Conservation (phyloP, 495 filamentous ascomycete species). For the Lepidopterella palustris region DNA sequence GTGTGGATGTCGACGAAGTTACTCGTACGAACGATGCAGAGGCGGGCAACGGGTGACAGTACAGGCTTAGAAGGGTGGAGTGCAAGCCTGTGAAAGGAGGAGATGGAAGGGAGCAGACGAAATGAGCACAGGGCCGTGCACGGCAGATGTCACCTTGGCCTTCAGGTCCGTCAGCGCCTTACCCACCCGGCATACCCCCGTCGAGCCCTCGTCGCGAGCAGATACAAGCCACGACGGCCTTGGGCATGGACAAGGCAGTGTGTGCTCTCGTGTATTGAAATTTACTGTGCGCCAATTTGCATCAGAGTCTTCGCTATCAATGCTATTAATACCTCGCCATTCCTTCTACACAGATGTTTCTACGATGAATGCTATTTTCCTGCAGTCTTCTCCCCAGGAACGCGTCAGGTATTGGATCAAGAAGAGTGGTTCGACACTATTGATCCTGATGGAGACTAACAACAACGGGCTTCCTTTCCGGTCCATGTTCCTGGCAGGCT, state of each 20-base stretch:
- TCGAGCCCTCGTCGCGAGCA: no score
- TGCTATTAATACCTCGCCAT: not conserved
- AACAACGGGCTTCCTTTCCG: not conserved
- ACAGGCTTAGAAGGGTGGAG: not conserved
- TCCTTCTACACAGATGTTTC: not conserved
- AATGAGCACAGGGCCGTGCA: not conserved
- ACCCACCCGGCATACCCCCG: not conserved
- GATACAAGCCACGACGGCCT: not conserved
- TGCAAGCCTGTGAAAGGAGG: not conserved
- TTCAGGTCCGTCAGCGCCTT: not conserved
- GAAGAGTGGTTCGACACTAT: not conserved
- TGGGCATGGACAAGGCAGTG: not conserved
- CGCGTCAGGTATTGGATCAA: not conserved
- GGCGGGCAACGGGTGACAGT: not conserved
- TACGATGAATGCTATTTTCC: no score
- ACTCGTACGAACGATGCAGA: not conserved
- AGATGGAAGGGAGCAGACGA: not conserved
- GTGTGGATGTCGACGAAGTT: slow-evolving; percentile 1
- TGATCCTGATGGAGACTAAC: not conserved
- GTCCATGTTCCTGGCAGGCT: not conserved
- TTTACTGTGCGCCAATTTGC: not conserved
- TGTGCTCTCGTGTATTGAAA: not conserved
- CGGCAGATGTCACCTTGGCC: not conserved
- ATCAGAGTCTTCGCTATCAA: not conserved
- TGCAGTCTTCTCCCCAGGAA: not conserved